phyloP scores from a whole-genome alignment of 805 yeast genomes.

The Cyberlindnera mississippiensis region DNA sequence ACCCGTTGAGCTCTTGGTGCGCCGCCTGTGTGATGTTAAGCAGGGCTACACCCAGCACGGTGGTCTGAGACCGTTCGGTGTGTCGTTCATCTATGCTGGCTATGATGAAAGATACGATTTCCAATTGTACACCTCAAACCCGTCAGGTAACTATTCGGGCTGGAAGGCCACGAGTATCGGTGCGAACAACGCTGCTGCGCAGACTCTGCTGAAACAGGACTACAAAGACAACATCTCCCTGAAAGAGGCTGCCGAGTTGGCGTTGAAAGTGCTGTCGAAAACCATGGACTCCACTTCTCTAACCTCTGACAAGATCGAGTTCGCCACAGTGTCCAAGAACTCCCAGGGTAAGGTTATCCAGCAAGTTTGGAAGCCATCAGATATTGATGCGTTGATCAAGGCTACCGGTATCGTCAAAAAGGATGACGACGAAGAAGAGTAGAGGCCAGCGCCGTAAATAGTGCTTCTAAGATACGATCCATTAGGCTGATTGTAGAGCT shows the following conservation, averaged over 20 bases:
- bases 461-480: too few relatives aligned
- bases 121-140: slow-evolving; percentile 92
- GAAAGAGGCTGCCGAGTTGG: slow-evolving; percentile 79
- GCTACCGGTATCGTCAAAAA: slow-evolving; percentile 64
- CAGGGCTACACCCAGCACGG: slow-evolving; percentile 99
- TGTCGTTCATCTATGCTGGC: slow-evolving; percentile 93
- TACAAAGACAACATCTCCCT: slow-evolving; percentile 76
- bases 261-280: slow-evolving; percentile 86
- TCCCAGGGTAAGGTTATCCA: slow-evolving; percentile 52
- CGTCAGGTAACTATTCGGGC: slow-evolving; percentile 96
- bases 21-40: slow-evolving; percentile 84
- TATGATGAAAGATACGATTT: slow-evolving; percentile 85
- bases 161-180: slow-evolving; percentile 99
- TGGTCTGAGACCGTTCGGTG: slow-evolving; percentile 98
- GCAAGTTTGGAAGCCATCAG: slow-evolving; percentile 75
- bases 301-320: slow-evolving; percentile 87
- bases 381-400: slow-evolving; percentile 70
- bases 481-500: background rate
- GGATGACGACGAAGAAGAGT: slow-evolving; percentile 43
- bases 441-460: background rate
- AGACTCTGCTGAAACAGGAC: slow-evolving; percentile 91
- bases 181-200: slow-evolving; percentile 94
- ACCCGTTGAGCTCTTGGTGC: slow-evolving; percentile 89
- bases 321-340: slow-evolving; percentile 67
- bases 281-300: slow-evolving; percentile 88